Percentiles rank a stretch among this genome's conserved stretches.
phyloP scores from a whole-genome alignment of 2,329 filamentous ascomycete species.

The Fusarium chaquense region DNA sequence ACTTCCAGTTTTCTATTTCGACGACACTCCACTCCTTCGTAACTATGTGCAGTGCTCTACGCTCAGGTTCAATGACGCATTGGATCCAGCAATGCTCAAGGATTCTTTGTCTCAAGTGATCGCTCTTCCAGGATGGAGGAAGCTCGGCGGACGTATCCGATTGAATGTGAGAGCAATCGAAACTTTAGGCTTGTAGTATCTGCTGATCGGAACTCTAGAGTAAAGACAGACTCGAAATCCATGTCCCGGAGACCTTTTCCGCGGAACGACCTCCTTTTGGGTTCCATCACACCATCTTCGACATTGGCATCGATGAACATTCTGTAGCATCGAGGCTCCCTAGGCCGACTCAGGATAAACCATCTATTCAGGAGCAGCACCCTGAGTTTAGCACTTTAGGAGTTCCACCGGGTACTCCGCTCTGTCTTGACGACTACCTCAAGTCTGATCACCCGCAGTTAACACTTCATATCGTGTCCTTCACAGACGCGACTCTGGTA shows the following conservation, averaged over 20 bases:
- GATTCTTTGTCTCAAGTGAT: constrained; percentile 8
- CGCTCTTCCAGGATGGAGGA: constrained; percentile 56
- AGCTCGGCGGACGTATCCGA: constrained; percentile 54
- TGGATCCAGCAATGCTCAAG: constrained; percentile 55
- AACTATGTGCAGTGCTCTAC: constrained; percentile 22
- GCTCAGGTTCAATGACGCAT: constrained; percentile 25
- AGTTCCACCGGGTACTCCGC: background rate
- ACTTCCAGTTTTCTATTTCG: constrained; percentile 21
- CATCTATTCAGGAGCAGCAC: background rate
- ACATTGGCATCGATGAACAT: constrained; percentile 56
- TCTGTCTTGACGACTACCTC: constrained; percentile 9
- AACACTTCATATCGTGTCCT: constrained; percentile 19
- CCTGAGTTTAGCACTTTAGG: background rate
- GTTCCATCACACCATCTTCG: constrained; percentile 55
- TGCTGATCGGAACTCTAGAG: background rate
- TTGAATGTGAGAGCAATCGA: background rate
- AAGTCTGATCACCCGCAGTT: constrained; percentile 18
- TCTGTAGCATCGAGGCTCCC: constrained; percentile 55
- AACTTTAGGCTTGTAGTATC: no score
- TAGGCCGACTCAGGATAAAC: constrained; percentile 18
- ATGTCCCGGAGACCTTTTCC: constrained; percentile 50
- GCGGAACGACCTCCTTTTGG: constrained; percentile 53
- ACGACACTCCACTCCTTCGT: constrained; percentile 18
- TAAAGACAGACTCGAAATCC: constrained; percentile 49
- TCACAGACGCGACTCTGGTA: constrained; percentile 24